phyloP scores from a whole-genome alignment of 208 protist genomes.

The Crithidia thermophila region DNA sequence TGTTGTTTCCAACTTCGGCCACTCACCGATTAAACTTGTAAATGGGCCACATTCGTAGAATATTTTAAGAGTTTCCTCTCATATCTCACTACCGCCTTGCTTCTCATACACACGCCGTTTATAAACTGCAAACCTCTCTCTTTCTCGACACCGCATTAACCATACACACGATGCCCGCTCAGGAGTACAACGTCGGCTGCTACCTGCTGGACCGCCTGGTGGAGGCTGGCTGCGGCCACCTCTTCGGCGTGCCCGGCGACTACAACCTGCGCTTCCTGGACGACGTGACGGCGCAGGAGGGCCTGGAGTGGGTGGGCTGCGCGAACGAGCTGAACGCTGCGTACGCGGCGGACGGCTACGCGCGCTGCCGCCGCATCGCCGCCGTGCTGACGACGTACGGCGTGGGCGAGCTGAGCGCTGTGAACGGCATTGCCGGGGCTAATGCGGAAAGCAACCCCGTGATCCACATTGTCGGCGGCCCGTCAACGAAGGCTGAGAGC shows the following conservation, averaged over 20 bases:
- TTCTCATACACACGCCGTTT: no score
- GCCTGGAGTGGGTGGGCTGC: constrained; percentile 51
- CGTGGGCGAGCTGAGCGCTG: constrained; percentile 50
- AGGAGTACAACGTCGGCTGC: constrained; percentile 48
- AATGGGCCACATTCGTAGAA: no score
- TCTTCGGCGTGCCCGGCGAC: constrained; percentile 58
- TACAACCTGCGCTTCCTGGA: constrained; percentile 61
- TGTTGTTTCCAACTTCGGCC: no score
- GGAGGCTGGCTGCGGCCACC: constrained; percentile 35
- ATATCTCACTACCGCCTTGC: no score
- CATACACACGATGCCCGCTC: constrained; percentile 26
- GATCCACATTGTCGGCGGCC: constrained; percentile 46
- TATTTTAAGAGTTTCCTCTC: no score
- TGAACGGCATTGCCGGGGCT: constrained; percentile 47
- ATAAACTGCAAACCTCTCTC: neutral
- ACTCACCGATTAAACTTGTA: no score
- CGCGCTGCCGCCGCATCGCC: constrained; percentile 47
- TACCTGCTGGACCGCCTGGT: constrained; percentile 49
- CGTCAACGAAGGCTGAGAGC: constrained; percentile 24
- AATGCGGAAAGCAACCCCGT: constrained; percentile 39
- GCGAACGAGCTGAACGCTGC: constrained; percentile 61
- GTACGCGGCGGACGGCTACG: constrained; percentile 52
- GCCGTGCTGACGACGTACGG: constrained; percentile 57
- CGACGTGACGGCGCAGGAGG: constrained; percentile 35
- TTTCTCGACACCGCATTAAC: neutral